Conservation (phyloP, 140 eudicot genomes). For the Anethum foeniculum region DNA sequence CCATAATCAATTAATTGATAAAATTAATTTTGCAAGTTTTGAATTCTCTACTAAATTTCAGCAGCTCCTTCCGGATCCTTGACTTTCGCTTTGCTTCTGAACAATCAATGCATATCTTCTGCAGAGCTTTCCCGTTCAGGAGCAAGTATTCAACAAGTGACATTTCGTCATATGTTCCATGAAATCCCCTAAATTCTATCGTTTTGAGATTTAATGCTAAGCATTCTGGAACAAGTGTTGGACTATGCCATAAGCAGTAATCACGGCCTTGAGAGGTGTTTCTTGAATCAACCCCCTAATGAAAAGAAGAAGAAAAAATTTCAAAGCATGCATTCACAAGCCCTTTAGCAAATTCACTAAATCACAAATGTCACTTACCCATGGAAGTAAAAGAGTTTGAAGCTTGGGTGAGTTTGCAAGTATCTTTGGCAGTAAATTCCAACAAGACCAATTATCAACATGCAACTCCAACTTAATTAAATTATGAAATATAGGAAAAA, state of each 20-base stretch:
- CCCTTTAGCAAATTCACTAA: background rate
- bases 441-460: slow-evolving; percentile 7
- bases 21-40: too few species aligned
- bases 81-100: background rate
- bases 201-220: background rate
- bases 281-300: background rate
- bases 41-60: background rate
- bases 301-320: too few species aligned
- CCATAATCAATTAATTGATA: background rate
- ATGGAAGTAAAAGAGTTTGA: background rate
- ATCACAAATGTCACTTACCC: background rate
- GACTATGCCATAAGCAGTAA: background rate
- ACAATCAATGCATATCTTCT: background rate
- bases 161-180: background rate
- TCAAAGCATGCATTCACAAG: background rate
- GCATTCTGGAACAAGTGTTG: background rate
- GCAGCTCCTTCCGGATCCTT: background rate
- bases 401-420: slow-evolving; percentile 4
- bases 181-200: background rate
- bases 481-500: slow-evolving; percentile 1
- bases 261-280: background rate
- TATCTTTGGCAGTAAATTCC: background rate
- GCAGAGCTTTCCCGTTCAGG: background rate
- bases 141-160: background rate
- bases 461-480: background rate